Conservation (phyloP, 148 eudicot genomes). For the Camellia sinensis region DNA sequence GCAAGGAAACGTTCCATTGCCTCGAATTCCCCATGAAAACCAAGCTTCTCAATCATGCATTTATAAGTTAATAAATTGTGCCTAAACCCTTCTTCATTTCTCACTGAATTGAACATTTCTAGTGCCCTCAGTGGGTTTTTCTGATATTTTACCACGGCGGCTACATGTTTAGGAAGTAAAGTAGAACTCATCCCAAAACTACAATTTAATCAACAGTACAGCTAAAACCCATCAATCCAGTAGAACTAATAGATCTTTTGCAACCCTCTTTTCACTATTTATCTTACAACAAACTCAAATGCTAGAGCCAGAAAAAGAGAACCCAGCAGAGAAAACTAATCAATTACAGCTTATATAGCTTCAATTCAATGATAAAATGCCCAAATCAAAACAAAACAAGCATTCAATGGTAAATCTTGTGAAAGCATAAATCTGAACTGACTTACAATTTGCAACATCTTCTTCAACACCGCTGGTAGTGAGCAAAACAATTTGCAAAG, state of each 20-base stretch:
- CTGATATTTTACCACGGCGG: constrained; percentile 71
- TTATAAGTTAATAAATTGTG: constrained; percentile 67
- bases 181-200: constrained; percentile 52
- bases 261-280: background rate
- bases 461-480: too few species aligned
- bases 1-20: constrained; percentile 71
- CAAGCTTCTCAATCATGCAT: constrained; percentile 76
- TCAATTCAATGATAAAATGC: background rate
- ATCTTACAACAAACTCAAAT: background rate
- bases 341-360: background rate
- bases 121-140: constrained; percentile 88
- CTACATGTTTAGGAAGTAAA: constrained; percentile 86
- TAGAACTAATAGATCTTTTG: background rate
- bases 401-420: background rate
- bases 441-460: background rate
- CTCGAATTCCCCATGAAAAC: constrained; percentile 64
- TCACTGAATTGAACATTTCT: constrained; percentile 70
- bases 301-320: constrained; percentile 5
- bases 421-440: background rate
- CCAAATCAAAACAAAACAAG: background rate
- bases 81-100: constrained; percentile 69
- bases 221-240: constrained; percentile 14
- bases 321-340: background rate
- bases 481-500: too few species aligned
- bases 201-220: background rate